A percentile compares a stretch with the other conserved stretches of the same genome.
These are phyloP conservation scores for Blastomyces emzantsi DNA, from an alignment of 2,329 filamentous ascomycete genomes.

Conservation along the genomic window DNA sequence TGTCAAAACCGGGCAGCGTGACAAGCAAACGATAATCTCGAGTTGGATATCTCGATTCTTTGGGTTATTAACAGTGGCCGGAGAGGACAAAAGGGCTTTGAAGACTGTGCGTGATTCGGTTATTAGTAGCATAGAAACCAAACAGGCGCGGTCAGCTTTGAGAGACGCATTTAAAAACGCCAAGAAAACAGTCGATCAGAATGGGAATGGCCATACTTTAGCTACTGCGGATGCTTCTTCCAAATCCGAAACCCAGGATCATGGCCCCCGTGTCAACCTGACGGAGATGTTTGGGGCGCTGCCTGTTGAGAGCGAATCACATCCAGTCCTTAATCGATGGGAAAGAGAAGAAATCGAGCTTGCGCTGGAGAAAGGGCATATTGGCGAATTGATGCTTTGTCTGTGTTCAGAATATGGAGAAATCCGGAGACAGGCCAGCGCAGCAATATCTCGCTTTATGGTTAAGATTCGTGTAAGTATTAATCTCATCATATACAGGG, in stretches of 20 bases:
- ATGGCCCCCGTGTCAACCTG: constrained; percentile 36
- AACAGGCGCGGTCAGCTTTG: constrained; percentile 26
- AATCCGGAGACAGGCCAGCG: constrained; percentile 64
- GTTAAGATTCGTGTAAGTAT: constrained; percentile 30
- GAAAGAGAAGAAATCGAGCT: constrained; percentile 67
- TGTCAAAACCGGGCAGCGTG: constrained; percentile 42
- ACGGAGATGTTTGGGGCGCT: constrained; percentile 46
- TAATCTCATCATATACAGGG: not conserved
- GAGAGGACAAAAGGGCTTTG: constrained; percentile 43
- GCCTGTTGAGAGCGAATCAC: constrained; percentile 37
- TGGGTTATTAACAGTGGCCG: constrained; percentile 44
- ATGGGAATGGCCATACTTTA: constrained; percentile 11
- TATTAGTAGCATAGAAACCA: constrained; percentile 32
- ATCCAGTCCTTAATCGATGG: constrained; percentile 51
- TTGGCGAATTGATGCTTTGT: constrained; percentile 61
- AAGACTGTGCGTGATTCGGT: constrained; percentile 40
- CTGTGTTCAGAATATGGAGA: constrained; percentile 65
- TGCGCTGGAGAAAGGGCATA: constrained; percentile 66
- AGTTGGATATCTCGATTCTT: constrained; percentile 53
- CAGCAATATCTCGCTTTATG: constrained; percentile 36
- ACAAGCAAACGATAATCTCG: constrained; percentile 42
- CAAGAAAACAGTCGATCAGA: constrained; percentile 16
- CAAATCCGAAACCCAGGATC: constrained; percentile 8
- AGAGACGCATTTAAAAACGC: constrained; percentile 33
- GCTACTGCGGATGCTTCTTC: constrained; percentile 2